phyloP scores from a whole-genome alignment of 2,329 filamentous ascomycete species.

The Pyrenochaeta sp. region DNA sequence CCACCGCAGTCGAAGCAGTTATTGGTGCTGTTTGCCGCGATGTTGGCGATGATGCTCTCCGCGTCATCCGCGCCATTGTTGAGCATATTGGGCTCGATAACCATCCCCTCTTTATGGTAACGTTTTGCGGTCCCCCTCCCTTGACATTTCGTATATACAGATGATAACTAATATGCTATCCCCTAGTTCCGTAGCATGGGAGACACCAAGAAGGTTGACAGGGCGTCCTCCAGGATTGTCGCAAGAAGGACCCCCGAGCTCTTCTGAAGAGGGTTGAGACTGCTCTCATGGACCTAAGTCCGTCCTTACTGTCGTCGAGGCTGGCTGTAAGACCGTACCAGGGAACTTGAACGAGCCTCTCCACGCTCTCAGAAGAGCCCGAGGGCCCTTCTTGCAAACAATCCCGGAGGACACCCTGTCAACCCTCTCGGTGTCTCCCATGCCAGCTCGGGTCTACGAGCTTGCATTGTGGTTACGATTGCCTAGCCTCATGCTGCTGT shows the following conservation, averaged over 20 bases:
- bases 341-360: neutral
- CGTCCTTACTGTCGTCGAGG: neutral
- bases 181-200: neutral
- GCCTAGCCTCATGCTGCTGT: constrained; percentile 16
- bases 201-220: neutral
- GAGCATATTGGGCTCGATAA: constrained; percentile 10
- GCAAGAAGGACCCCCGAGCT: neutral
- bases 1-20: constrained; percentile 45
- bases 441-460: constrained; percentile 1
- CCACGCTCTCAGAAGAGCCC: neutral
- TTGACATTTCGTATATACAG: neutral
- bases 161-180: constrained; percentile 8
- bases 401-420: neutral
- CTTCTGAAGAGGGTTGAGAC: neutral
- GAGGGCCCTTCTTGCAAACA: neutral
- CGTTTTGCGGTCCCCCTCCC: neutral
- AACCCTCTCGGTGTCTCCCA: neutral
- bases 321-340: neutral
- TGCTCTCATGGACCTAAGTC: neutral
- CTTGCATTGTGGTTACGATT: constrained; percentile 11
- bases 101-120: constrained; percentile 3
- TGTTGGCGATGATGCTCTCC: constrained; percentile 20
- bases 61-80: constrained; percentile 9
- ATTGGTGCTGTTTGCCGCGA: constrained; percentile 47
- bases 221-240: neutral